Evolutionary conservation across 345 rosid genomes (phyloP), one percentile per base, ranked within the genome.

Genomic region (Bretschneidera sinensis): DNA sequence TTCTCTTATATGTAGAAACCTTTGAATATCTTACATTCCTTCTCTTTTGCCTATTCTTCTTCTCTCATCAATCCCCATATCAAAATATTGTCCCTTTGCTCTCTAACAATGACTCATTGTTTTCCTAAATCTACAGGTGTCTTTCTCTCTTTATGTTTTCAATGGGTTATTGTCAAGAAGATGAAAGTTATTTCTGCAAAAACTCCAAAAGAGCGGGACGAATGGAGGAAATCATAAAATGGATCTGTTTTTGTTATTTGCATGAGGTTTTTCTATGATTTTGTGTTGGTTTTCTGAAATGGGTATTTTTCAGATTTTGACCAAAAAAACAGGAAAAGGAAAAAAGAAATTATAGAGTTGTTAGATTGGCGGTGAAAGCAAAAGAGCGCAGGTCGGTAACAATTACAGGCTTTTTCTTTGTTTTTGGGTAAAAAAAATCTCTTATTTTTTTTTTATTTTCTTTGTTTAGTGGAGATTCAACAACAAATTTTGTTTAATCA

Each of bases 381-480:
- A 63, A 69, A 57, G 61, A 25, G 53, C 59, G 48, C 28, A 54
- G n/a, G 16, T 54, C 55, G 62, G 63, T 13, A 28, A n/a, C 58
- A 60, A 60, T 21, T 53, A 57, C 43, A 59, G 54, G 48, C 66
- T 45, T 57, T 67, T 69, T 61, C 57, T 67, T 61, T 52, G 66
- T 71, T 72, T 63, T 59, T 60, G 73, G 70, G 49, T 60, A n/a
- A n/a, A n/a, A n/a, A n/a, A n/a, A n/a, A n/a, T n/a, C n/a, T n/a
- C n/a, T n/a, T n/a, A n/a, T 48, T 57, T 62, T 16, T 39, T 48
- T 55, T 59, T 25, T 55, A 17, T 60, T 39, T 71, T 24, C 23
- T 57, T 73, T 62, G 73, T 43, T 55, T 72, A 70, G 69, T 62
- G 68, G 66, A 55, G 73, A 70, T 66, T 66, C 51, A 63, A 50